Evolutionary conservation across 1,139 yeast species (phyloP), one percentile per base, ranked within the genome.

Genomic region (Yamadazyma triangularis): DNA sequence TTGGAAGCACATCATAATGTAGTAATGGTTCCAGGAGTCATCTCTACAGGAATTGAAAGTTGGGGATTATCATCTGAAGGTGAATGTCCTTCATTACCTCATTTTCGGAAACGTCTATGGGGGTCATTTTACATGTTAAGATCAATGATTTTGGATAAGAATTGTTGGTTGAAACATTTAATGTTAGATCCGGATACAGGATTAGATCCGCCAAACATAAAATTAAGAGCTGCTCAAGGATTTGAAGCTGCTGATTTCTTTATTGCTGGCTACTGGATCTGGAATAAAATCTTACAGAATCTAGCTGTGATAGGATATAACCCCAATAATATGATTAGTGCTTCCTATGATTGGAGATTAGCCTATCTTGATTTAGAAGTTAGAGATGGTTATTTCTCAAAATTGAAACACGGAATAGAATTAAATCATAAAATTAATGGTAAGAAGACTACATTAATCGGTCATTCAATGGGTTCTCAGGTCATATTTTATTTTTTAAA

Each of bases 401-500:
- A 79, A 48, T 64, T 91, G 40, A 86, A 88, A 58, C 45, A 62
- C 13, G 79, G 77, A 42, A 79, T 89, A 34, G 98, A 91, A 54
- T 45, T 77, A 21, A 55, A 52, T 34, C 53, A 58, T 19, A 46
- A 56, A 15, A 35, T 59, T 21, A 71, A 72, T 5, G 89, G 91
- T 13, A 75, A 85, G 44, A 89, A 88, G 48, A 63, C 85, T 2
- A 79, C 82, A n/a, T 53, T 91, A 9, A 73, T 82, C 13, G 95
- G 96, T 14, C 98, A 91, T 55, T 89, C 97, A 0, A 91, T 91
- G 98, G 98, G 98, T 0, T 72, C 95, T 1, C 97, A 91, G 54
- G 77, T 91, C 25, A 75, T 82, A 2, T 86, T 74, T 49, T 91
- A 85, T 57, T 91, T 91, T 51, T 59, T 91, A 61, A 88, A 91